Percentiles rank a stretch among this genome's conserved stretches.
phyloP scores from a whole-genome alignment of 257 asterid species.

The Solanum rostratum region DNA sequence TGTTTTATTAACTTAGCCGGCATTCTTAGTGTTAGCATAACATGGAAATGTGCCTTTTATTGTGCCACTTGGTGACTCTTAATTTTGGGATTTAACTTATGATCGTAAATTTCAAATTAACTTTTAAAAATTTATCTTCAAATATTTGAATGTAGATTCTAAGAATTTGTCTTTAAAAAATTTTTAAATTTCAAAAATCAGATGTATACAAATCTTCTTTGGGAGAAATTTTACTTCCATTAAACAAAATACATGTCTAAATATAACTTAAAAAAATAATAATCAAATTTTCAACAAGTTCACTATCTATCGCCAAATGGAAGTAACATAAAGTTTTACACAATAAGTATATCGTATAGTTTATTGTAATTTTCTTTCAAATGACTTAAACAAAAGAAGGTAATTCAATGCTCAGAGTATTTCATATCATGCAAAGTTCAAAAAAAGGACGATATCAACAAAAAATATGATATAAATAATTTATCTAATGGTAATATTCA shows the following conservation, averaged over 20 bases:
- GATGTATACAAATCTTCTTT: too few relatives aligned
- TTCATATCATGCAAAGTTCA: too few relatives aligned
- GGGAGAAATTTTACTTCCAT: not conserved
- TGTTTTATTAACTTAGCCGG: conserved; percentile 22
- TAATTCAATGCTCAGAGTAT: too few relatives aligned
- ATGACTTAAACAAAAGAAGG: not conserved
- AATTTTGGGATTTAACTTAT: not conserved
- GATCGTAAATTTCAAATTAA: not conserved
- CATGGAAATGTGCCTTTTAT: not conserved
- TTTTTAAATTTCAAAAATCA: too few relatives aligned
- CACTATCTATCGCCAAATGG: too few relatives aligned
- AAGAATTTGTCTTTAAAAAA: not conserved
- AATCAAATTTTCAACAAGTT: too few relatives aligned
- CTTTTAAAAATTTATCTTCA: too few relatives aligned
- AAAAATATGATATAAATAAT: not conserved
- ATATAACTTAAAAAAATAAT: not conserved
- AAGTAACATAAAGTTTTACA: too few relatives aligned
- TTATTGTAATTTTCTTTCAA: not conserved
- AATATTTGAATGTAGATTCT: too few relatives aligned
- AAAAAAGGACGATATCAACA: too few relatives aligned
- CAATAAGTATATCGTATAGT: too few relatives aligned
- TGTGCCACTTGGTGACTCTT: not conserved
- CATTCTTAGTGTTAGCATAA: not conserved
- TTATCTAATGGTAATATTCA: too few relatives aligned
- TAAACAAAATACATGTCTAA: not conserved